Base-by-base conservation (phyloP, 768 basidiomycete species). In the Lactifluus hygrophoroides region DNA sequence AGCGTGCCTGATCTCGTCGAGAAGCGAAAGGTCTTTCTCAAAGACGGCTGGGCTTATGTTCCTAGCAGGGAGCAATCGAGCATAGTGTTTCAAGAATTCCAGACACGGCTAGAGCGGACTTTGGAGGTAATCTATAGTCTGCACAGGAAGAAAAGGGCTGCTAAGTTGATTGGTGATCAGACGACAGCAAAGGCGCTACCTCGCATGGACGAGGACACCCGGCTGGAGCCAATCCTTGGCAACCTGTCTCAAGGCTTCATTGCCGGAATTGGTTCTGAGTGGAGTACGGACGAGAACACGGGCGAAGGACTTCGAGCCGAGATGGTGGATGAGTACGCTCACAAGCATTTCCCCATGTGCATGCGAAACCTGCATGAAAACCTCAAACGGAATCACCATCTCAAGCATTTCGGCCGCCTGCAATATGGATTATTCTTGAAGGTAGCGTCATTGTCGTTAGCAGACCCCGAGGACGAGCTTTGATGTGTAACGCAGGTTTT, bases 361-460 rank as follows among this genome's bases (percentile, higher is more conserved):
- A 96, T 96, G 94, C 84, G 91, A 50, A 86, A 85, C 64, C 73
- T 96, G 52, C 94, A 97, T 67, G 88, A 89, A 53, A 82, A 75
- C 52, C 73, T 97, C 57, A 77, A 80, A 61, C 74, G 80, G 63
- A 88, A 92, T 69, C 80, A 83, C 50, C 95, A 97, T 69, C 74
- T 99, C 64, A 95, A 94, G 69, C 94, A 99, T 70, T 90, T 84
- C 71, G 95, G 89, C 11, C 78, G 96, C 30, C 72, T 96, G 63
- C 87, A 97, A 65, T 93, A 96, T 66, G 91, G 90, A 2, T 71
- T 99, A 32, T 99, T 99, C 75, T 75, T 99, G 67, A 99, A 99
- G 85, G 95, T 90, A 58, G 40, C 70, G 8, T 13, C n/a, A 35
- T 9, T 56, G 23, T 50, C 35, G 28, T 44, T 19, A 35, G 44